These are phyloP conservation scores for Fragosphaeria purpurea DNA, from an alignment of 2,329 filamentous ascomycete species.

Conservation along the genomic window DNA sequence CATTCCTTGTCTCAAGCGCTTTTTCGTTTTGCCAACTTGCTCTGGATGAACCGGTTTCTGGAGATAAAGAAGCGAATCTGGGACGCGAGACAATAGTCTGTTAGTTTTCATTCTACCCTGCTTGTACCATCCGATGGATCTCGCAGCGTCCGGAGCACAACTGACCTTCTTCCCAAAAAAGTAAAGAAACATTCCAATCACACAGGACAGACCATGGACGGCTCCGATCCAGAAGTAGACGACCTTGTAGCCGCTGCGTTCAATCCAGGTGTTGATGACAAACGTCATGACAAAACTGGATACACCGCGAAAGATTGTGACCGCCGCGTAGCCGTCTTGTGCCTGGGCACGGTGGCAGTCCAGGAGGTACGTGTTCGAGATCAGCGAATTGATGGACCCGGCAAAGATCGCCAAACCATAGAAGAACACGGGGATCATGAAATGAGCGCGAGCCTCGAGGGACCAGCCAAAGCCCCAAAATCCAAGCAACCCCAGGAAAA, in stretches of 20 bases:
- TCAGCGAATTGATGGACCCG: constrained; percentile 7
- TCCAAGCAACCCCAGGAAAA: constrained; percentile 23
- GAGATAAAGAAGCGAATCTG: constrained; percentile 7
- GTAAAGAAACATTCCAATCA: constrained; percentile 7
- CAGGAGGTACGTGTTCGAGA: constrained; percentile 11
- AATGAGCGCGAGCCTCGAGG: constrained; percentile 13
- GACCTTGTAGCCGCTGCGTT: constrained; percentile 4
- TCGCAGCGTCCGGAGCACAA: neutral
- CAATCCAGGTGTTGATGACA: constrained; percentile 7
- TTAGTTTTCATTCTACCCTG: neutral
- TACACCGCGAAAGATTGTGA: constrained; percentile 8
- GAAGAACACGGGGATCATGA: constrained; percentile 11
- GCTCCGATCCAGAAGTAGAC: constrained; percentile 5
- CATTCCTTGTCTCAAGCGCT: no score
- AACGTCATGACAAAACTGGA: constrained; percentile 10
- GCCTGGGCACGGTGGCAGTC: constrained; percentile 11
- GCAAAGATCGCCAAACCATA: constrained; percentile 11
- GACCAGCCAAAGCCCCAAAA: constrained; percentile 27
- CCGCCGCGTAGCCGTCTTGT: constrained; percentile 10
- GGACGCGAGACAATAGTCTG: no score
- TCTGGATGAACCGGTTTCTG: constrained; percentile 2
- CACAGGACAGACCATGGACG: constrained; percentile 3
- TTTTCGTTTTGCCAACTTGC: constrained; percentile 1
- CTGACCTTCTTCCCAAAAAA: constrained; percentile 7
- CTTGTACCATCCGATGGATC: no score